Conservation (phyloP, 352 stramenopile genomes). For the Pythium apleroticum region DNA sequence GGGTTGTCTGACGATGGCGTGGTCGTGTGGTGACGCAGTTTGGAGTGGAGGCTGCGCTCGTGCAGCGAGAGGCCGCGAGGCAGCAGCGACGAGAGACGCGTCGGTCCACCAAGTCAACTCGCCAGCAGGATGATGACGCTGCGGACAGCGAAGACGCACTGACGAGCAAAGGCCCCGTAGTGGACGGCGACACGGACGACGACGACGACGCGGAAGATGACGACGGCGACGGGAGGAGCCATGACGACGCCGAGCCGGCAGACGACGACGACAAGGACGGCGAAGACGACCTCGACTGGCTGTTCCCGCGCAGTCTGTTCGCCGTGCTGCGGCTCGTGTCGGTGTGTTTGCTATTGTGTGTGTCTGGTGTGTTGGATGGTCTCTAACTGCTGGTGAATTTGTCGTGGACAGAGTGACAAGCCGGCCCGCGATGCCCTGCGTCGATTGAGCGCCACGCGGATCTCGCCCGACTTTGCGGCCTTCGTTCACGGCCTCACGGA, state of each 20-base stretch:
- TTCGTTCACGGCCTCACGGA: conserved; percentile 44
- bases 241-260: background rate
- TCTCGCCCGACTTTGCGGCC: conserved; percentile 35
- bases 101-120: background rate
- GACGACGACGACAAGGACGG: conserved; percentile 18
- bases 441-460: conserved; percentile 36
- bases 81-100: background rate
- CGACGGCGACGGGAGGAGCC: conserved; percentile 14
- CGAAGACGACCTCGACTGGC: conserved; percentile 3
- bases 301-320: conserved; percentile 18
- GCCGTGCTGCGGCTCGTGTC: conserved; percentile 25
- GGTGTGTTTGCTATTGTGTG: too few relatives aligned
- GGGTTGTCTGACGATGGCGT: background rate
- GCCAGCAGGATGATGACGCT: background rate
- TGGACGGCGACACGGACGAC: background rate
- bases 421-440: conserved; percentile 39
- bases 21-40: background rate
- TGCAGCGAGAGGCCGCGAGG: background rate
- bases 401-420: conserved; percentile 37
- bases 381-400: background rate
- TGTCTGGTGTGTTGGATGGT: background rate
- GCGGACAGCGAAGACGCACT: background rate
- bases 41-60: background rate
- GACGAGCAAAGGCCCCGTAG: background rate
- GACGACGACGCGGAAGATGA: conserved; percentile 5